Evolutionary conservation across 2,329 filamentous ascomycete genomes (phyloP), one percentile per base, ranked within the genome.

Genomic region (Epichloe amarillans): DNA sequence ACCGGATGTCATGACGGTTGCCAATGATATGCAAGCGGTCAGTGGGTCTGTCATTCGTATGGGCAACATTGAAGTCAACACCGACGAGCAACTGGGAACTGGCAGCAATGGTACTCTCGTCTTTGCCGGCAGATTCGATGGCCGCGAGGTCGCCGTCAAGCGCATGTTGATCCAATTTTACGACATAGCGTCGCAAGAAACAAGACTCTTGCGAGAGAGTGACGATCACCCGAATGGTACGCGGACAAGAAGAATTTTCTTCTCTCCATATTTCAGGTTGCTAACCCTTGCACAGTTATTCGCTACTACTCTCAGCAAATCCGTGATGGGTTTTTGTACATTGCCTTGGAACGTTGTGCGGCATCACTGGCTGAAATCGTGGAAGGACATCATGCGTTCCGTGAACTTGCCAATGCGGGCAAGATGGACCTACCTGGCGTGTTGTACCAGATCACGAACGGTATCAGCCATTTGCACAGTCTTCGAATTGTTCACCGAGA

Each of bases 61-160:
- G 63, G 80, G 79, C 33, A 79, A 76, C 51, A 75, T 85, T 2
- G 77, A 82, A 57, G 80, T 84, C 49, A 75, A 84, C 55, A 76
- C 77, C 43, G 76, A 82, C 44, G 72, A 77, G 58, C 77, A 83
- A 55, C 72, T 85, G 33, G 82, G 82, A 21, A 84, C 88, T 53
- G 93, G 93, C 50, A 97, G 91, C 65, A 95, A 96, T 62, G 93
- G 93, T n/a, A 98, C 93, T 0, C 82, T 94, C 49, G 93, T 98
- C 0, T 97, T 93, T 65, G 84, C 88, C 46, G 93, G 93, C n/a
- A 87, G 83, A 50, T 97, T 95, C 64, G 93, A 95, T 64, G 89
- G 89, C 23, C 84, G 90, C 47, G 85, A 90, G 43, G 91, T 98
- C 26, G 93, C 93, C 1, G 88, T 98, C 46, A 98, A 98, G 73